Evolutionary conservation across 2,329 filamentous ascomycete species (phyloP), one percentile per base, ranked within the genome.

Genomic region (Beauveria pseudobassiana): DNA sequence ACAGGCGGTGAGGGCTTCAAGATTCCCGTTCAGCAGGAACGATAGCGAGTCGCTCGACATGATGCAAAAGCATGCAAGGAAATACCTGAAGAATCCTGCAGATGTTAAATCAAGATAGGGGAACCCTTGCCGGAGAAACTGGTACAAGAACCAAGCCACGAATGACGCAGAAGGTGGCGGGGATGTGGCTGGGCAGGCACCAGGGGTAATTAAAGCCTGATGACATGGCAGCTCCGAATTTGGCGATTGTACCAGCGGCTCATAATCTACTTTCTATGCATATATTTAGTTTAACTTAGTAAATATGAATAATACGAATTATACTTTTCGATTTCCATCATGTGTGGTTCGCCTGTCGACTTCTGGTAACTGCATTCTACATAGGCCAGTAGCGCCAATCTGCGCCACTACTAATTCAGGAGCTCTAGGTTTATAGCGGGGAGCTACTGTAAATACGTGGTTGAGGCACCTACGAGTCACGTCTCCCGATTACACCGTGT

Each of bases 401-500:
- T 8, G 14, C 3, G 18, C 54, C 42, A 56, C 42, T 45, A 45
- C 22, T 24, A 38, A 22, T 46, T 43, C 46, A 43, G 54, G 40
- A 56, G 42, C 26, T 45, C 54, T 42, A n/a, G 46, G 34, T 56
- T 56, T 48, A 45, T 46, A 46, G 54, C 54, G 54, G 54, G 54
- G 48, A 52, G 57, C 57, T 60, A 2, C 34, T 16, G 34, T 38
- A 38, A 38, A 4, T 38, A 38, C 34, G 34, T 16, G 7, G n/a
- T 26, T 50, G 38, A 26, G 53, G 49, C 14, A 26, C 30, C 34
- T 53, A 38, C 34, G 34, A 38, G 34, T 6, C 40, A 28, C 26
- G 14, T 60, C 49, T 53, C 40, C 57, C 49, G 46, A 43, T 16
- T 59, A 60, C 57, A 59, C 57, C 26, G 57, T 52, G 57, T 53